Conservation (phyloP, 1,284 basidiomycete species). For the Kwoniella shivajii region DNA sequence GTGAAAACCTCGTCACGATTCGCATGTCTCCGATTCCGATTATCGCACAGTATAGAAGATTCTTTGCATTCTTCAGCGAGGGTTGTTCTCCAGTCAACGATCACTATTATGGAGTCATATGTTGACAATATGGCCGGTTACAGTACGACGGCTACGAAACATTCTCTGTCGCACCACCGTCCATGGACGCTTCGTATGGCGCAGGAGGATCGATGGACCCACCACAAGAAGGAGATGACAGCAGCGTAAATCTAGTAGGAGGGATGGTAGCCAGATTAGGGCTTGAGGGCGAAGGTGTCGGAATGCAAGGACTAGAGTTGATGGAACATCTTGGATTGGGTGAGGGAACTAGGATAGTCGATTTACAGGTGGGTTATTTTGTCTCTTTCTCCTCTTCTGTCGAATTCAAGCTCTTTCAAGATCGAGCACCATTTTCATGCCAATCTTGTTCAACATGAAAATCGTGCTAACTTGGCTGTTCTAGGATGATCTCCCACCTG, state of each 20-base stretch:
- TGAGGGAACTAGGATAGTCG: constrained; percentile 51
- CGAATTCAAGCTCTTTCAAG: too few relatives aligned
- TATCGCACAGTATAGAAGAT: too few relatives aligned
- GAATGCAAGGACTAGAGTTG: constrained; percentile 34
- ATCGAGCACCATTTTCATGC: too few relatives aligned
- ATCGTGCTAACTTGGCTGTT: too few relatives aligned
- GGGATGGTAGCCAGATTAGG: constrained; percentile 45
- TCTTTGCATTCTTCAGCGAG: too few relatives aligned
- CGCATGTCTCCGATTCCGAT: too few relatives aligned
- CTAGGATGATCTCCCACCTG: constrained; percentile 54
- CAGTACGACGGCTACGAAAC: constrained; percentile 56
- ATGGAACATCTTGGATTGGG: constrained; percentile 53
- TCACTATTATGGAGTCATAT: too few relatives aligned
- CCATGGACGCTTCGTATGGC: constrained; percentile 44
- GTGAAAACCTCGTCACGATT: too few relatives aligned
- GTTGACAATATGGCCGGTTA: background rate
- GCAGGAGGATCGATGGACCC: constrained; percentile 51
- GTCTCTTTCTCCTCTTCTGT: background rate
- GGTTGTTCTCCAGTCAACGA: too few relatives aligned
- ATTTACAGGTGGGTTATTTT: constrained; percentile 40
- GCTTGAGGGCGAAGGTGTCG: constrained; percentile 14
- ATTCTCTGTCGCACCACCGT: constrained; percentile 52
- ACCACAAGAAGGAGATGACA: constrained; percentile 40
- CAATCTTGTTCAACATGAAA: too few relatives aligned
- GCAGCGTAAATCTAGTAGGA: constrained; percentile 27